Evolutionary conservation across 106 monocot genomes (phyloP).

Genomic region (Dioscorea zingiberensis): DNA sequence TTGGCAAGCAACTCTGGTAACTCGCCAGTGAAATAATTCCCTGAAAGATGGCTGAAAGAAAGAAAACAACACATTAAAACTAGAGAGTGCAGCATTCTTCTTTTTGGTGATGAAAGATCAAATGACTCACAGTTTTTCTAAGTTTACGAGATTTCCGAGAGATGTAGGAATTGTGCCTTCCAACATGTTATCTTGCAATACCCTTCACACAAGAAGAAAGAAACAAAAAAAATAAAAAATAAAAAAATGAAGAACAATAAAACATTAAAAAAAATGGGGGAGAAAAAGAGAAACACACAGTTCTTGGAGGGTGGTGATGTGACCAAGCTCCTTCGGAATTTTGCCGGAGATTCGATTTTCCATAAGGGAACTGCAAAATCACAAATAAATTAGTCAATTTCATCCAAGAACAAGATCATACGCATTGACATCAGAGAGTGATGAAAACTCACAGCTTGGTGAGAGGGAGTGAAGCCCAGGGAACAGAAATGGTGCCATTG

Average conservation of each 20-base stretch:
- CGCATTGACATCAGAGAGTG: no score
- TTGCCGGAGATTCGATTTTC: background rate
- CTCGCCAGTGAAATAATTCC: constrained; percentile 33
- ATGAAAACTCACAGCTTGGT: background rate
- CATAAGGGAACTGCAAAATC: background rate
- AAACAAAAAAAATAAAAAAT: background rate
- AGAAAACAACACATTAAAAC: background rate
- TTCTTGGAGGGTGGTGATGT: constrained; percentile 4
- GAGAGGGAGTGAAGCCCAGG: background rate
- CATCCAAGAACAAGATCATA: no score
- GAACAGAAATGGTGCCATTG: background rate
- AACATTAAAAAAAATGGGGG: constrained; percentile 9
- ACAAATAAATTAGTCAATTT: no score
- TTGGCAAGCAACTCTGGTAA: constrained; percentile 38
- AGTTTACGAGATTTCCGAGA: constrained; percentile 25
- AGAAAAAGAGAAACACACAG: constrained; percentile 2
- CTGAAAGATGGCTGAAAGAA: constrained; percentile 16
- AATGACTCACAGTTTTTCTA: constrained; percentile 20
- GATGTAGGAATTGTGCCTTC: constrained; percentile 19
- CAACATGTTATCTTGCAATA: constrained; percentile 22
- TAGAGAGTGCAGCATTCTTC: no score
- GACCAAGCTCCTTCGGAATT: background rate
- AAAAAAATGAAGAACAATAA: background rate
- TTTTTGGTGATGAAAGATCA: no score
- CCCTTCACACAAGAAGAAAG: background rate